Base-by-base conservation (phyloP, 345 rosid genomes). In the Limnanthes douglasii region DNA sequence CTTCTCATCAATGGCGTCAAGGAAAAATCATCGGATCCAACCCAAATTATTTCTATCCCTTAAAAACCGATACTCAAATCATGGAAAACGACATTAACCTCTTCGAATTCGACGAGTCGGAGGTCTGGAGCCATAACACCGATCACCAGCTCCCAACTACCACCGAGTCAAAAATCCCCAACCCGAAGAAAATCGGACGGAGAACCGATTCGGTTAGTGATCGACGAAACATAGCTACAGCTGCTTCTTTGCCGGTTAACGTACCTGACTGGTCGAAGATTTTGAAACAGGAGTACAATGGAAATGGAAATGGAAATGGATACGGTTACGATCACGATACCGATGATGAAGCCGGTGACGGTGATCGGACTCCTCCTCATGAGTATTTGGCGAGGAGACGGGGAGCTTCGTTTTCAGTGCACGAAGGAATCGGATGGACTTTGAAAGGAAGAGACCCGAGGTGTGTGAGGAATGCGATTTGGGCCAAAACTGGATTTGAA, bases 211-310 rank as follows among this genome's bases (percentile, higher is more conserved):
- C 52, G 2, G 35, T n/a, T n/a, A n/a, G 13, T 40, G 30, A 41
- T 26, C 35, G 31, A 23, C 33, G 17, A 1, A 18, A 43, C 0
- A 31, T 29, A 41, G 37, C 53, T 2, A n/a, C 72, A 13, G 65
- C 93, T 28, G 40, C 76, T 24, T 82, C 88, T 1, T 35, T 82
- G 19, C 90, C 94, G 23, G 66, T 82, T 43, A 82, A 58, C 49
- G 42, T 77, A 7, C 94, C 90, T 1, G 94, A 82, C 25, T 82
- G 94, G 94, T 78, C 94, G 5, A 56, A 69, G 74, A 77, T 82
- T 41, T 54, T 78, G 2, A 72, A 57, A 39, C 61, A 56, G 8
- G 72, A 59, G 21, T 48, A 67, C 31, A 45, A 37, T 15, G 50
- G 54, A 18, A 69, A 60, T 9, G 55, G 40, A 2, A 33, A 45